Conservation (phyloP, 2,329 filamentous ascomycete genomes). For the Periglandula ipomoeae region DNA sequence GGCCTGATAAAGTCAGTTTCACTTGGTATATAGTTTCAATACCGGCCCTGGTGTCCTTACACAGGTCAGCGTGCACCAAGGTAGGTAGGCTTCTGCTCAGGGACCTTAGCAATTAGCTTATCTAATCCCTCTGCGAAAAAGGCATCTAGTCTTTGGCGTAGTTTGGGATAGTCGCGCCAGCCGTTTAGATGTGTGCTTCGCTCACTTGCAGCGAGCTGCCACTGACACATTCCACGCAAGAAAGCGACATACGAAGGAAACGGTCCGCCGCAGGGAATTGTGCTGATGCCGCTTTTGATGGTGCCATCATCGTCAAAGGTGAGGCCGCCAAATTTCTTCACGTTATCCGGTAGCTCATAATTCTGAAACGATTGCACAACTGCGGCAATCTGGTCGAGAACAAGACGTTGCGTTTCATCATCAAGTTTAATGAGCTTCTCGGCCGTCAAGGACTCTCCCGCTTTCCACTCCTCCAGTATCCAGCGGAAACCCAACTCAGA, state of each 20-base stretch:
- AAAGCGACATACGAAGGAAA: conserved; percentile 6
- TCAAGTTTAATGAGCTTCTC: conserved; percentile 1
- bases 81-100: neutral
- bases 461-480: conserved; percentile 9
- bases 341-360: conserved; percentile 2
- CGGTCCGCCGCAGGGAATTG: conserved; percentile 8
- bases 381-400: conserved; percentile 6
- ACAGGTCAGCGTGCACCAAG: neutral
- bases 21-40: no score
- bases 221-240: conserved; percentile 5
- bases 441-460: conserved; percentile 1
- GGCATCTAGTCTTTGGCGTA: conserved; percentile 5
- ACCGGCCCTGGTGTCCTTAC: no score
- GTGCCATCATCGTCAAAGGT: conserved; percentile 5
- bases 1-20: neutral
- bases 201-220: conserved; percentile 8
- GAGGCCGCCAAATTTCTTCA: conserved; percentile 3
- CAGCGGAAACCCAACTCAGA: neutral
- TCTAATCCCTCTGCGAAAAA: conserved; percentile 1
- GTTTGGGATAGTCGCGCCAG: conserved; percentile 4
- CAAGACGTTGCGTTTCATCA: conserved; percentile 1
- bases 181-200: conserved; percentile 7
- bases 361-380: conserved; percentile 5
- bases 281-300: neutral
- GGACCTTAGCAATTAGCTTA: neutral